Base-by-base conservation (phyloP, 139 green algal genomes). In the Micractinium sp. region DNA sequence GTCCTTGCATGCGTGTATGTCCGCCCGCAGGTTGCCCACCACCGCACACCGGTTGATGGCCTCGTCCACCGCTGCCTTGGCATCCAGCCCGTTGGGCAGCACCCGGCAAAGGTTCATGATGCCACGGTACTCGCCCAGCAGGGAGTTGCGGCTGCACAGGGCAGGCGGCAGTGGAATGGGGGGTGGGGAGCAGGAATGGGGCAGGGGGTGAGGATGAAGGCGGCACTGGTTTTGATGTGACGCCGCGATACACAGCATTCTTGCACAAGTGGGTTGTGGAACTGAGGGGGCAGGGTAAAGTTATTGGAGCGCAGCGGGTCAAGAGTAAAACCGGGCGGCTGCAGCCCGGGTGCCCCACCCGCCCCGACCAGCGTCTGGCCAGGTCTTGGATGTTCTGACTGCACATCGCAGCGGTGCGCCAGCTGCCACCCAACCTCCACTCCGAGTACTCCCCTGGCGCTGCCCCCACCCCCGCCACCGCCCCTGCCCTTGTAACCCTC, bases 11-110 rank as follows among this genome's bases (percentile, higher is more conserved):
- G 87, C 85, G 25, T 91, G 63, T 77, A 98, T 97, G 93, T 98
- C 96, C 13, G 89, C 88, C 0, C 95, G 91, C 29, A 98, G 88
- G 92, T 97, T 96, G 79, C 96, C 95, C 23, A 97, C 95, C 67
- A 76, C 63, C 13, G 47, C 60, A 41, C 91, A 93, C 12, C 67
- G 47, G 63, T 92, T 92, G 38, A 98, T 94, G 61, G 95, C 94
- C 0, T 88, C 92, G 78, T 98, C 96, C 69, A 98, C 96, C 0
- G 92, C 93, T 18, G 89, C 87, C 92, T 98, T 98, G 73, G 93
- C 92, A 12, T 96, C 93, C 33, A 93, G 85, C 31, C 96, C 96
- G 9, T 93, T 88, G 1, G 95, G 95, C 82, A 98, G 89, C 86
- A 98, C 91, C 31, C 96, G 89, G 77, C 88, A 93, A 15, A 93